Conservation (phyloP, 257 asterid genomes). For the Cinchona pubescens region DNA sequence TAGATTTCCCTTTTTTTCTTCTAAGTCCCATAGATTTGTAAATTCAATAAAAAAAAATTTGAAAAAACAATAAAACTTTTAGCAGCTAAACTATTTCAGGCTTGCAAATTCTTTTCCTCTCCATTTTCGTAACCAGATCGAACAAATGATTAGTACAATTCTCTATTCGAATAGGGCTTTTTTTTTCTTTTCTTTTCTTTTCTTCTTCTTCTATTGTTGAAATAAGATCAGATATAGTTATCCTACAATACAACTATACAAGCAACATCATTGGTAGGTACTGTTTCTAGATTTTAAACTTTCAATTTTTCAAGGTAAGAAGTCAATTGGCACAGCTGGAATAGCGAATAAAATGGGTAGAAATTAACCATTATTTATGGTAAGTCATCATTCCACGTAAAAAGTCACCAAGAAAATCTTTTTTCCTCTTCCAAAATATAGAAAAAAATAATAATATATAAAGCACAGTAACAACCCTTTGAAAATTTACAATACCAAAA, state of each 20-base stretch:
- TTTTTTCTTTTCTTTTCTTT: too few relatives aligned
- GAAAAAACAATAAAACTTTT: too few relatives aligned
- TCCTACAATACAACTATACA: not conserved
- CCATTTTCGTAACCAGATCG: not conserved
- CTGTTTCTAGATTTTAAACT: not conserved
- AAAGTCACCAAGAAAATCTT: not conserved
- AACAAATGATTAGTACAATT: not conserved
- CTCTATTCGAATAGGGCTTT: not conserved
- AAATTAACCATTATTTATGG: constrained; percentile 1
- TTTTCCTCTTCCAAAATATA: not conserved
- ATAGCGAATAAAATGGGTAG: constrained; percentile 10
- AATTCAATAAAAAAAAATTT: too few relatives aligned
- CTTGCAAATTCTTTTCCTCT: not conserved
- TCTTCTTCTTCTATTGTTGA: too few relatives aligned
- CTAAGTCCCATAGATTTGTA: too few relatives aligned
- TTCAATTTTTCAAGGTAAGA: not conserved
- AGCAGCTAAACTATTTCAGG: not conserved
- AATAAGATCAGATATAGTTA: too few relatives aligned
- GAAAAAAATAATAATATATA: not conserved
- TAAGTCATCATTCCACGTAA: not conserved
- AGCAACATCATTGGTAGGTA: not conserved
- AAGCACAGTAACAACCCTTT: not conserved
- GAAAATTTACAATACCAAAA: not conserved
- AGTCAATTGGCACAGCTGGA: too few relatives aligned
- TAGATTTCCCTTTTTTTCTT: too few relatives aligned